Percentiles rank a stretch among this genome's conserved stretches.
These are phyloP conservation scores for Neofusicoccum parvum DNA, from an alignment of 2,329 filamentous ascomycete species.

Conservation along the genomic window DNA sequence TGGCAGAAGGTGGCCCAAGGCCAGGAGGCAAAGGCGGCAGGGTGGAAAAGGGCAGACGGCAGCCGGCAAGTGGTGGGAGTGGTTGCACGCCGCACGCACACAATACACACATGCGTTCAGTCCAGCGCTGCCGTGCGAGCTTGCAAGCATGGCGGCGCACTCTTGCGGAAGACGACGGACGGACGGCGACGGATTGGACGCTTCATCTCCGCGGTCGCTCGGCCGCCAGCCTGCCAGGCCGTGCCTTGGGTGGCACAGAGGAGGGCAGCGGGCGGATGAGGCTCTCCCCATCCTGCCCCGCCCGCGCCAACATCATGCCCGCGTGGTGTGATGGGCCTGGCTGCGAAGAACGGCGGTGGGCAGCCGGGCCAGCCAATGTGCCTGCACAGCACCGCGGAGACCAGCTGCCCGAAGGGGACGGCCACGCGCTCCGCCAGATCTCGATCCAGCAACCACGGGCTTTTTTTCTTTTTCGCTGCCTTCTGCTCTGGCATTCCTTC, in stretches of 20 bases:
- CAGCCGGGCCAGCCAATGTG: no score
- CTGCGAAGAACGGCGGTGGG: neutral
- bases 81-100: neutral
- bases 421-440: neutral
- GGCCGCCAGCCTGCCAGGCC: neutral
- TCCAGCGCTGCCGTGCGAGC: neutral
- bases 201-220: conserved; percentile 11
- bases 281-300: neutral
- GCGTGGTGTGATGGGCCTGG: conserved; percentile 8
- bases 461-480: neutral
- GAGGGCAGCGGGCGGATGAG: neutral
- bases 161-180: neutral
- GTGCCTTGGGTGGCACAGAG: neutral
- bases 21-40: neutral
- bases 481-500: neutral
- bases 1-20: neutral
- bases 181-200: neutral
- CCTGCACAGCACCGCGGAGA: neutral
- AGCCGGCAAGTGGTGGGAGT: conserved; percentile 3
- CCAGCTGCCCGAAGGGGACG: conserved; percentile 1
- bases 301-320: neutral
- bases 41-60: neutral
- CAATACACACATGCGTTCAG: no score
- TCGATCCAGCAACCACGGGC: neutral
- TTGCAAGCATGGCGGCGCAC: neutral